Base-by-base conservation (phyloP, 139 green algal species). In the Picochlorum costavermella region DNA sequence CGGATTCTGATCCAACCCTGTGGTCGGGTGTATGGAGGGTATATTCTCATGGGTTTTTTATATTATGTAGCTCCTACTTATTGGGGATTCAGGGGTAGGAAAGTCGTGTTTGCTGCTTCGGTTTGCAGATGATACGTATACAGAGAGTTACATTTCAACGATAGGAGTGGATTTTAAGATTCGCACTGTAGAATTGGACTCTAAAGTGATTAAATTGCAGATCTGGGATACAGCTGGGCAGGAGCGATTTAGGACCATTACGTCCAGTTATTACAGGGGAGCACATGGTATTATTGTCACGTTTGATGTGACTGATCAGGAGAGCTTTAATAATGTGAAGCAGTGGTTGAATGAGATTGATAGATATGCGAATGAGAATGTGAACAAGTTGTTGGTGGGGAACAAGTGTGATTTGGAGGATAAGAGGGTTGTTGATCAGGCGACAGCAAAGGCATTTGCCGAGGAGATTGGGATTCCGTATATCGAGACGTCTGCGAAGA, bases 101-200 rank as follows among this genome's bases (percentile, higher is more conserved):
- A 98, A 98, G 82, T 96, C 88, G 8, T 97, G 92, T 80, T 79
- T 98, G 65, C 81, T 98, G 73, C 81, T 98, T 46, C 83, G 92
- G 13, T 97, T 97, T 71, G 89, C 88, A 67, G 94, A 99, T 72
- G 94, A 99, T 63, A 98, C 94, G 13, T 99, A 99, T 83, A 96
- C 92, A 33, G 94, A 98, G 84, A 95, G 83, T 82, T 99, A 99
- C 84, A 99, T 99, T 81, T 95, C 83, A 72, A 99, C 94, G 37
- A 99, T 99, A 46, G 94, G 94, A 33, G 94, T 99, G 5, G 94
- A 99, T 76, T 99, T 99, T 77, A 99, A 99, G 92, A 99, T 99
- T 63, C 80, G 92, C 28, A 99, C 94, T 1, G 94, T 99, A 61
- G 94, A 99, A 68, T 81, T 99, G 29, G 94, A 99, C 50, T 90